phyloP scores from a whole-genome alignment of 306 rosid genomes.

The Clitoria ternatea region DNA sequence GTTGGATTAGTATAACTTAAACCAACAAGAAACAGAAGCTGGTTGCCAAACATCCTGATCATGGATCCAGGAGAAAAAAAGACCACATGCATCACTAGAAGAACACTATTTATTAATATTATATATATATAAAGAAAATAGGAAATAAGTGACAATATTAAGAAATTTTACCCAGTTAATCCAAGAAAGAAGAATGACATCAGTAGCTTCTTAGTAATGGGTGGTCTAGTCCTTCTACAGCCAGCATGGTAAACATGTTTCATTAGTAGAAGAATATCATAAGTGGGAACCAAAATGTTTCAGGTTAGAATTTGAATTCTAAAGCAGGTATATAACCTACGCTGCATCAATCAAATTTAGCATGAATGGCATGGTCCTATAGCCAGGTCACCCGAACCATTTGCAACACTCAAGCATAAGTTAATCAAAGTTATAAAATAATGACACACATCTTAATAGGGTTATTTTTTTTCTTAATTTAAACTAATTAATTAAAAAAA shows the following conservation, averaged over 20 bases:
- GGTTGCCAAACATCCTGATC: constrained; percentile 85
- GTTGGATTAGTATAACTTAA: constrained; percentile 94
- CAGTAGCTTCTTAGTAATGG: constrained; percentile 55
- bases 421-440: too few relatives aligned
- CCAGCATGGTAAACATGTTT: constrained; percentile 9
- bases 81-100: constrained; percentile 18
- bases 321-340: too few relatives aligned
- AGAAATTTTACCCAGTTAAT: constrained; percentile 68
- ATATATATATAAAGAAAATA: neutral
- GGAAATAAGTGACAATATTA: neutral
- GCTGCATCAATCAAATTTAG: too few relatives aligned
- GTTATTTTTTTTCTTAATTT: too few relatives aligned
- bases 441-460: too few relatives aligned
- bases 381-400: too few relatives aligned
- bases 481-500: too few relatives aligned
- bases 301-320: neutral
- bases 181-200: constrained; percentile 77
- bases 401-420: too few relatives aligned
- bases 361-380: too few relatives aligned
- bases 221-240: constrained; percentile 64
- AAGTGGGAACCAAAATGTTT: neutral
- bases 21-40: constrained; percentile 91
- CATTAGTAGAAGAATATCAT: neutral
- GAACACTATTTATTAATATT: neutral
- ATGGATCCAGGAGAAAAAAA: constrained; percentile 20